Base-by-base conservation (phyloP, 2,329 filamentous ascomycete species). In the Neonectria ditissima region DNA sequence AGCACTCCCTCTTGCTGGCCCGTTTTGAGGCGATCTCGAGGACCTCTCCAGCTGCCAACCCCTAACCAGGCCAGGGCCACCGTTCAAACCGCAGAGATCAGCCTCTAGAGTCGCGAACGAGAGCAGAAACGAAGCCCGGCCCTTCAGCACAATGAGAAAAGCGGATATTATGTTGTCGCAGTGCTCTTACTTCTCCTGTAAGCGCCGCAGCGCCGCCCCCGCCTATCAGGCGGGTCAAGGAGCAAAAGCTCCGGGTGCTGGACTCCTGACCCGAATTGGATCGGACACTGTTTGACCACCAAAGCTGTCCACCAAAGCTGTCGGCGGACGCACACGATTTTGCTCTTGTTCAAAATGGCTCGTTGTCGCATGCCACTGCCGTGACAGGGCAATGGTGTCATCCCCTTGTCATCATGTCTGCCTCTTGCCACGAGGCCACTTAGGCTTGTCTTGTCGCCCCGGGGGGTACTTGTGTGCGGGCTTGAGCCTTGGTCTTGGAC, bases 161-260 rank as follows among this genome's bases (percentile, higher is more conserved):
- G 67, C 64, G 69, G 67, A 66, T 52, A 66, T 26, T 54, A 64
- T 55, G 55, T 43, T 28, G 51, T 69, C 55, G 58, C 57, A 41
- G 37, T 41, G n/a, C 37, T 41, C 37, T n/a, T n/a, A 14, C 59
- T 71, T 51, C 59, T 68, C 69, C 73, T 70, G 72, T 70, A 75
- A 74, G 74, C 73, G 74, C 73, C 62, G 71, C 73, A 69, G 70
- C 71, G 64, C 67, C 62, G 65, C 70, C 65, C 71, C 69, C 67
- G 67, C 75, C 76, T 75, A 71, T 72, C 69, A 71, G 69, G 67
- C 72, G 65, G 62, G 65, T 65, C 68, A 69, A 69, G 76, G 76
- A 78, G 76, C 76, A 69, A 74, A 73, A 70, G 77, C 77, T 79
- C 77, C 77, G 75, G 72, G 16, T 65, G 44, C 65, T 70, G 54